Evolutionary conservation across 176 grass and related monocot species (phyloP).

Genomic region (Aegilops sharonensis): DNA sequence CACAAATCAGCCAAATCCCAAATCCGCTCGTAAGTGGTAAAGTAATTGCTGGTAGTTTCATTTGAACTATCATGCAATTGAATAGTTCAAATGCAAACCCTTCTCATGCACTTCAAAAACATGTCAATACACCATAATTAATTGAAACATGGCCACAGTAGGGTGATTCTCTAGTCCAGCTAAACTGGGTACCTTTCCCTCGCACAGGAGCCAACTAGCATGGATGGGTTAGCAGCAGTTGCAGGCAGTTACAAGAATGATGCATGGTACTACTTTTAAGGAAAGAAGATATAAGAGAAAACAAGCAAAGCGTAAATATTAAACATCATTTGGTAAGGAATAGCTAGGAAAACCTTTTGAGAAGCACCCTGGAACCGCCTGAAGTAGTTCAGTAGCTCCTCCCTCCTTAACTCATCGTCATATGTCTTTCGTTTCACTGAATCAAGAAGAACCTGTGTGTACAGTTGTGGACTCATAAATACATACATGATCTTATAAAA

Average conservation of each 20-base stretch:
- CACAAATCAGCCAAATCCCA: conserved; percentile 17
- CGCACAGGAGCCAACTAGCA: not conserved
- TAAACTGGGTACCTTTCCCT: conserved; percentile 9
- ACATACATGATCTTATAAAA: conserved; percentile 12
- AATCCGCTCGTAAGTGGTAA: not conserved
- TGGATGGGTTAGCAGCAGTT: not conserved
- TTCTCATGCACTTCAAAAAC: conserved; percentile 20
- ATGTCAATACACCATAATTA: not conserved
- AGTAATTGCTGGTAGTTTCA: not conserved
- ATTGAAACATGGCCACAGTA: not conserved
- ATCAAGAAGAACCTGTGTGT: conserved; percentile 93
- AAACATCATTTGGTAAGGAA: conserved; percentile 19
- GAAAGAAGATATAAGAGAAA: conserved; percentile 1
- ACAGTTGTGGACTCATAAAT: conserved; percentile 37
- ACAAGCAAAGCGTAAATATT: conserved; percentile 8
- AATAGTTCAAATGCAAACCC: not conserved
- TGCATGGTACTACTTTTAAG: conserved; percentile 25
- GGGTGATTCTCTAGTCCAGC: conserved; percentile 14
- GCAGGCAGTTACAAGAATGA: not conserved
- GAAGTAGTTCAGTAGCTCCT: conserved; percentile 90
- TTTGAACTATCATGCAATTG: conserved; percentile 4
- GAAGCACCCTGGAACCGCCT: conserved; percentile 75
- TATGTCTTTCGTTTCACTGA: conserved; percentile 93
- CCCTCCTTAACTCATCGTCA: conserved; percentile 93
- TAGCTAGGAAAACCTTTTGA: conserved; percentile 67